A percentile compares a stretch with the other conserved stretches of the same genome.
phyloP scores from a whole-genome alignment of 768 basidiomycete genomes.

The Crassisporium funariophilum region DNA sequence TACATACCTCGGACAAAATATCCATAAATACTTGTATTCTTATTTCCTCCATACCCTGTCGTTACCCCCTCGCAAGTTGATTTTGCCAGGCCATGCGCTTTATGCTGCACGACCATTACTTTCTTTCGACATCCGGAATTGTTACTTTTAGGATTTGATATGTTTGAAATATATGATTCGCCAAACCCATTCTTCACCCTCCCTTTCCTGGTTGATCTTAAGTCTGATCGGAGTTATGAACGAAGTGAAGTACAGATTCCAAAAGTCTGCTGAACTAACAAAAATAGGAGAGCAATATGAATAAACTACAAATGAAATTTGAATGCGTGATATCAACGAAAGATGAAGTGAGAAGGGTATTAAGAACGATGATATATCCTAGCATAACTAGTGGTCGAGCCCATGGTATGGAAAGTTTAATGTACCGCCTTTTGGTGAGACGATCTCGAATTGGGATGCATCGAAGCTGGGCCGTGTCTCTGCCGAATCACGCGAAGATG shows the following conservation, averaged over 20 bases:
- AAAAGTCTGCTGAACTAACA: too few species aligned
- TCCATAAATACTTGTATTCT: conserved; percentile 6
- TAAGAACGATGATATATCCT: conserved; percentile 6
- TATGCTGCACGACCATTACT: conserved; percentile 3
- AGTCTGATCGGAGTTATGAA: too few species aligned
- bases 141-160: conserved; percentile 10
- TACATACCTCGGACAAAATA: background rate
- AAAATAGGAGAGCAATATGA: conserved; percentile 9
- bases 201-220: too few species aligned
- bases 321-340: conserved; percentile 14
- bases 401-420: conserved; percentile 61
- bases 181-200: conserved; percentile 5
- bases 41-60: conserved; percentile 6
- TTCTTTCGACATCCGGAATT: conserved; percentile 1
- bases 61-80: conserved; percentile 26
- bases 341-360: conserved; percentile 12
- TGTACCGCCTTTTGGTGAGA: conserved; percentile 50
- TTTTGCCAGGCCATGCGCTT: conserved; percentile 14
- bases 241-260: too few species aligned
- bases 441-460: conserved; percentile 66
- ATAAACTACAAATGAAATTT: conserved; percentile 23
- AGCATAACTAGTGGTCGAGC: conserved; percentile 42
- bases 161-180: conserved; percentile 21
- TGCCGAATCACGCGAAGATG: conserved; percentile 44
- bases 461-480: conserved; percentile 59